phyloP scores from a whole-genome alignment of 176 grass and related monocot genomes.

The Carex cristatella region DNA sequence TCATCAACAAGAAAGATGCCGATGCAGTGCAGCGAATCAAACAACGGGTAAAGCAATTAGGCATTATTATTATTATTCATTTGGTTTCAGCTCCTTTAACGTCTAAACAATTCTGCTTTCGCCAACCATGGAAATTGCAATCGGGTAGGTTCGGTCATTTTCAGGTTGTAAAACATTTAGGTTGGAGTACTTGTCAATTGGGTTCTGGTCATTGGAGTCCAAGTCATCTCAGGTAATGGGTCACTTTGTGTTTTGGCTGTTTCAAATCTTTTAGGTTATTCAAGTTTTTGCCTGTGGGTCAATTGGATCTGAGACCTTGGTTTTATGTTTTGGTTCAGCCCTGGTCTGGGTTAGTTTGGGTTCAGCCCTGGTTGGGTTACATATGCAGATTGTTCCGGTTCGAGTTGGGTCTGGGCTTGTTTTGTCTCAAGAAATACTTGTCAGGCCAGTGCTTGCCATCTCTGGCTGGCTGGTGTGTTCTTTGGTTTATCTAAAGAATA shows the following conservation, averaged over 20 bases:
- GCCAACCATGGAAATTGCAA: not conserved
- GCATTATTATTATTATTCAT: not conserved
- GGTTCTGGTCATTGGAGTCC: not conserved
- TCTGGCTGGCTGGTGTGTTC: not conserved
- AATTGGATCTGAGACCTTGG: not conserved
- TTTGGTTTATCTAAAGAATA: not conserved
- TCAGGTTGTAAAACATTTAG: not conserved
- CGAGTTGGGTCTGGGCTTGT: not conserved
- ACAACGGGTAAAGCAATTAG: slow-evolving; percentile 56
- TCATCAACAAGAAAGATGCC: slow-evolving; percentile 91
- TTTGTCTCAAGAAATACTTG: not conserved
- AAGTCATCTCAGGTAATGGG: not conserved
- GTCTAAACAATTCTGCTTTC: not conserved
- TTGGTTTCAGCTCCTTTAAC: not conserved
- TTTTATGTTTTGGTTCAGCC: not conserved
- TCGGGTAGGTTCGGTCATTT: not conserved
- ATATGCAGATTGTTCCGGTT: not conserved
- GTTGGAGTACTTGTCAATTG: not conserved
- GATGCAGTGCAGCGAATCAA: slow-evolving; percentile 68
- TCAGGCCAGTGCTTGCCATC: not conserved
- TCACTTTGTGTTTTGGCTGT: not conserved
- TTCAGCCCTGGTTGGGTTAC: not conserved
- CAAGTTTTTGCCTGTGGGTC: not conserved
- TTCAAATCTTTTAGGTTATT: not conserved
- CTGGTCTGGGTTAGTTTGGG: not conserved